Evolutionary conservation across 805 yeast genomes (phyloP).

Genomic region (Kockiozyma suomiensis): DNA sequence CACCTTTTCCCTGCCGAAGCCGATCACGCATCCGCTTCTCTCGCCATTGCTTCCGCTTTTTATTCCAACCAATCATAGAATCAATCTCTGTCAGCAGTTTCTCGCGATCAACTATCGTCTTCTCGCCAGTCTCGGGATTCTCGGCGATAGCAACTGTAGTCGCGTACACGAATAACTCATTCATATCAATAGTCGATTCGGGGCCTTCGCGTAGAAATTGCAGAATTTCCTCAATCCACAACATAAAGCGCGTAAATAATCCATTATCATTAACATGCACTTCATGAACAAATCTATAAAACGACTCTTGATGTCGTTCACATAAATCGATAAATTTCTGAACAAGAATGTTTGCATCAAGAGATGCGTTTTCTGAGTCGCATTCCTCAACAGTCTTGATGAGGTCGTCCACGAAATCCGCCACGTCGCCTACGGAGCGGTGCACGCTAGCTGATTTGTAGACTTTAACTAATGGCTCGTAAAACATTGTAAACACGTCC

Average conservation of each 20-base stretch:
- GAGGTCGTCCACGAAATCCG: conserved; percentile 68
- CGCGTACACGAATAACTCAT: conserved; percentile 25
- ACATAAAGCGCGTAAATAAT: conserved; percentile 68
- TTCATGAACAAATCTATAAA: conserved; percentile 76
- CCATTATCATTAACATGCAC: conserved; percentile 78
- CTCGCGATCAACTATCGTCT: conserved; percentile 32
- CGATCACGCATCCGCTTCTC: conserved; percentile 32
- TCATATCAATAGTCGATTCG: conserved; percentile 33
- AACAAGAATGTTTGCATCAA: conserved; percentile 64
- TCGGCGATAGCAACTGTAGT: background rate
- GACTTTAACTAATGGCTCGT: conserved; percentile 70
- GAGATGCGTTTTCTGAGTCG: conserved; percentile 51
- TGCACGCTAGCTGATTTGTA: conserved; percentile 69
- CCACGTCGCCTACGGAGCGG: conserved; percentile 64
- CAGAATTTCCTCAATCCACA: conserved; percentile 73
- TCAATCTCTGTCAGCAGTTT: conserved; percentile 47
- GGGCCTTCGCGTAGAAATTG: conserved; percentile 62
- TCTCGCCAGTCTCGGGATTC: conserved; percentile 32
- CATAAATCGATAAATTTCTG: conserved; percentile 65
- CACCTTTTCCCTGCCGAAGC: conserved; percentile 25
- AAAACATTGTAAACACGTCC: conserved; percentile 69
- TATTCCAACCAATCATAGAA: conserved; percentile 45
- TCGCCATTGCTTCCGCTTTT: conserved; percentile 44
- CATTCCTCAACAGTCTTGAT: conserved; percentile 56
- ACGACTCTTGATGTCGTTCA: conserved; percentile 68